phyloP scores from a whole-genome alignment of 768 basidiomycete genomes.

The Calocybe cyanea region DNA sequence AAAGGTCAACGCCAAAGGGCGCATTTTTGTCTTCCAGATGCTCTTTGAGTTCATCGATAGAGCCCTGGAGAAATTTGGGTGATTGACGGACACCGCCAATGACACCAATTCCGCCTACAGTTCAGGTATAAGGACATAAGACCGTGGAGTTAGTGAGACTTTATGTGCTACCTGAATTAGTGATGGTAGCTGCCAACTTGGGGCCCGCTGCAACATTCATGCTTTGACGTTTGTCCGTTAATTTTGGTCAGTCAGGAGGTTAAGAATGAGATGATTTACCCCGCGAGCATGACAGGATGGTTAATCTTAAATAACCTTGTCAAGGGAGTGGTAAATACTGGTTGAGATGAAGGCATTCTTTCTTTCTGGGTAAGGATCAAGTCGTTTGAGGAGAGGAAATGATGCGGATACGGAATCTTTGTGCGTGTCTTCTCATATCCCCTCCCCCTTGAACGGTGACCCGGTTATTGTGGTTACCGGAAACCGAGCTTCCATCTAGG shows the following conservation, averaged over 20 bases:
- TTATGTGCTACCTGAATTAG: conserved; percentile 63
- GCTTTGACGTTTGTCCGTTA: conserved; percentile 27
- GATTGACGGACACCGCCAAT: conserved; percentile 80
- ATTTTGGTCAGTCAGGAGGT: neutral
- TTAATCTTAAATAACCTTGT: conserved; percentile 73
- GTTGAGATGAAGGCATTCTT: conserved; percentile 67
- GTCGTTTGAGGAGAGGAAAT: conserved; percentile 3
- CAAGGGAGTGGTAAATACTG: conserved; percentile 68
- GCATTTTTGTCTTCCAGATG: conserved; percentile 71
- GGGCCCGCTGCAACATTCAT: conserved; percentile 90
- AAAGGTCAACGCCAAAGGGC: conserved; percentile 79
- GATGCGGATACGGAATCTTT: conserved; percentile 7
- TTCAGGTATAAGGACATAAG: neutral
- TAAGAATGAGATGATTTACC: conserved; percentile 30
- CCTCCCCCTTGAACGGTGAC: too few relatives aligned
- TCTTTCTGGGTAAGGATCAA: conserved; percentile 15
- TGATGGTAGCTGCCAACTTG: conserved; percentile 82
- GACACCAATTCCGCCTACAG: conserved; percentile 74
- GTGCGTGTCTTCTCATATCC: too few relatives aligned
- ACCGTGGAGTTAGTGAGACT: neutral
- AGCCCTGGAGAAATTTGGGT: conserved; percentile 63
- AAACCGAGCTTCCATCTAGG: too few relatives aligned
- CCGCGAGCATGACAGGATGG: conserved; percentile 85
- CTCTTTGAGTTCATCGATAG: conserved; percentile 70
- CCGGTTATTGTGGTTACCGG: too few relatives aligned